Conservation (phyloP, 805 yeast genomes). For the Myxozyma udenii region DNA sequence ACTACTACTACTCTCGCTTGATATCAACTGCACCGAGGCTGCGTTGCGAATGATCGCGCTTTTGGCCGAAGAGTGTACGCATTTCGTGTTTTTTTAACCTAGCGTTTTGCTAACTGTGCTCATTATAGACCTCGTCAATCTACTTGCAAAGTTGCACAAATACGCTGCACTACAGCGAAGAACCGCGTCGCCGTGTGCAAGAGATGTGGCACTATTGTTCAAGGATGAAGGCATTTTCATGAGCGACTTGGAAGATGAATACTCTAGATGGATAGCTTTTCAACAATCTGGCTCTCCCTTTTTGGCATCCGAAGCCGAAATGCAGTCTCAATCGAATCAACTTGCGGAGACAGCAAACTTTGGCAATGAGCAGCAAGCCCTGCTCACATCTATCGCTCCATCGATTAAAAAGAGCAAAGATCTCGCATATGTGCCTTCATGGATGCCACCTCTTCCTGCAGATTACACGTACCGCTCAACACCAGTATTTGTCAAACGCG, state of each 20-base stretch:
- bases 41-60: conserved; percentile 20
- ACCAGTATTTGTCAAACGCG: conserved; percentile 58
- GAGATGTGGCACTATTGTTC: conserved; percentile 38
- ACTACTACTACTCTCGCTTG: conserved; percentile 8
- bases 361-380: conserved; percentile 13
- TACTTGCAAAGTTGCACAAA: conserved; percentile 33
- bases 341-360: too few relatives aligned
- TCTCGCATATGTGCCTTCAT: conserved; percentile 57
- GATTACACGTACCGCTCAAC: conserved; percentile 86
- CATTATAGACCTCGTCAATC: conserved; percentile 11
- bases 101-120: background rate
- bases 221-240: conserved; percentile 35
- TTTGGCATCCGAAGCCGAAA: background rate
- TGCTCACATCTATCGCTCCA: conserved; percentile 22
- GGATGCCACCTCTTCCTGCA: conserved; percentile 89
- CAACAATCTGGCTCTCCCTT: too few relatives aligned
- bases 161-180: conserved; percentile 39
- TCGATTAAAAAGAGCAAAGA: conserved; percentile 28
- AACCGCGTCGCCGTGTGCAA: conserved; percentile 35
- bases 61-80: conserved; percentile 22
- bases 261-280: too few relatives aligned
- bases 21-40: conserved; percentile 10
- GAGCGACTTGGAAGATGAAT: conserved; percentile 35
- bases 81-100: background rate
- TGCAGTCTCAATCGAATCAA: background rate